Conservation (phyloP, 2,329 filamentous ascomycete species). For the Ophiostoma ips region DNA sequence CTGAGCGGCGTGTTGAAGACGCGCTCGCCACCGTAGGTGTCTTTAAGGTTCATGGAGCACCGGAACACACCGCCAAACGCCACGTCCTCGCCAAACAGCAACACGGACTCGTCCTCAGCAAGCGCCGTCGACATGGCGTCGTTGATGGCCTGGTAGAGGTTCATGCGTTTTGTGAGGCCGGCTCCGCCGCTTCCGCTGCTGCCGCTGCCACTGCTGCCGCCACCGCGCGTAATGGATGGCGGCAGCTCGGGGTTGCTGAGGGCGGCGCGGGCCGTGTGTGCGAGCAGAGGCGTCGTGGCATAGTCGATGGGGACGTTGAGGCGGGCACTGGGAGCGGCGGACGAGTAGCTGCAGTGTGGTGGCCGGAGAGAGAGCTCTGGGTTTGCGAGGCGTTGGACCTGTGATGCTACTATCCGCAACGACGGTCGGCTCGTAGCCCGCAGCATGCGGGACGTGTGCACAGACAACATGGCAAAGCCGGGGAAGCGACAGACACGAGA, state of each 20-base stretch:
- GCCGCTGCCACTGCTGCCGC: too few species aligned
- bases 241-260: slow-evolving; percentile 61
- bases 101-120: slow-evolving; percentile 66
- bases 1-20: slow-evolving; percentile 95
- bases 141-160: slow-evolving; percentile 90
- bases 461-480: background rate
- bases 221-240: slow-evolving; percentile 5
- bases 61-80: slow-evolving; percentile 94
- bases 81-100: slow-evolving; percentile 93
- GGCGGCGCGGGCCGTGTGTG: slow-evolving; percentile 62
- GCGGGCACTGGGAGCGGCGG: slow-evolving; percentile 40
- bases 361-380: too few species aligned
- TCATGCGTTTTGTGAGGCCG: slow-evolving; percentile 64
- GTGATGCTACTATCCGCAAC: background rate
- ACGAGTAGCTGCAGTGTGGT: slow-evolving; percentile 29
- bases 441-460: background rate
- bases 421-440: background rate
- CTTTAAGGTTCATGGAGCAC: slow-evolving; percentile 80
- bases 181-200: slow-evolving; percentile 37
- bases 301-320: slow-evolving; percentile 87
- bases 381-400: background rate
- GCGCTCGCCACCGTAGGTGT: slow-evolving; percentile 72
- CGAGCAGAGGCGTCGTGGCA: slow-evolving; percentile 62
- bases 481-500: background rate
- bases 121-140: slow-evolving; percentile 74